phyloP scores from a whole-genome alignment of 1,284 basidiomycete genomes.

The Clitocybe nebularis region DNA sequence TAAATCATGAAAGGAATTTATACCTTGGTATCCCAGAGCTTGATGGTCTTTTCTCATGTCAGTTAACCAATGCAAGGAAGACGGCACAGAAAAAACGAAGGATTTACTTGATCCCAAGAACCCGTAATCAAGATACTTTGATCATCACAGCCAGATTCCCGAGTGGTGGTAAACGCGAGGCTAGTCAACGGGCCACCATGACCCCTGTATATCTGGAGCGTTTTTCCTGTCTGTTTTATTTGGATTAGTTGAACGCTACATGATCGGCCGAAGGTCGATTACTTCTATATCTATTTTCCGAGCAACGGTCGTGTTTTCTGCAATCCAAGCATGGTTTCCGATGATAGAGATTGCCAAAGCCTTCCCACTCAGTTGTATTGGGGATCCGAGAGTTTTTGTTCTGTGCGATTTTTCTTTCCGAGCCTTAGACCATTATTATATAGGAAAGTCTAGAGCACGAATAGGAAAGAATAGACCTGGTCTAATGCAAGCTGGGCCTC shows the following conservation, averaged over 20 bases:
- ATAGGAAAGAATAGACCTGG: conserved; percentile 43
- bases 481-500: conserved; percentile 72
- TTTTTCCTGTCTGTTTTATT: conserved; percentile 69
- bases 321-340: conserved; percentile 74
- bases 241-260: background rate
- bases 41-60: conserved; percentile 56
- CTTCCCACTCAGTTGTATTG: conserved; percentile 73
- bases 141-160: conserved; percentile 28
- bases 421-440: conserved; percentile 50
- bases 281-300: conserved; percentile 77
- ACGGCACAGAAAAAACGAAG: conserved; percentile 8
- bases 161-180: conserved; percentile 62
- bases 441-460: conserved; percentile 2
- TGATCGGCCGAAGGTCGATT: conserved; percentile 13
- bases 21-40: conserved; percentile 78
- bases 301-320: conserved; percentile 77
- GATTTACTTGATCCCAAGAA: conserved; percentile 81
- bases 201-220: conserved; percentile 69
- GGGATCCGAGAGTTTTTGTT: conserved; percentile 68
- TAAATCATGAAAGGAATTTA: background rate
- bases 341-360: conserved; percentile 68
- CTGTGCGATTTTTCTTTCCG: conserved; percentile 71
- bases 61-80: conserved; percentile 4
- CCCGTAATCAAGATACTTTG: conserved; percentile 69
- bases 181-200: conserved; percentile 87